Evolutionary conservation across 1,284 basidiomycete genomes (phyloP), one percentile per base, ranked within the genome.

Genomic region (Ceraceosorus bombacis): DNA sequence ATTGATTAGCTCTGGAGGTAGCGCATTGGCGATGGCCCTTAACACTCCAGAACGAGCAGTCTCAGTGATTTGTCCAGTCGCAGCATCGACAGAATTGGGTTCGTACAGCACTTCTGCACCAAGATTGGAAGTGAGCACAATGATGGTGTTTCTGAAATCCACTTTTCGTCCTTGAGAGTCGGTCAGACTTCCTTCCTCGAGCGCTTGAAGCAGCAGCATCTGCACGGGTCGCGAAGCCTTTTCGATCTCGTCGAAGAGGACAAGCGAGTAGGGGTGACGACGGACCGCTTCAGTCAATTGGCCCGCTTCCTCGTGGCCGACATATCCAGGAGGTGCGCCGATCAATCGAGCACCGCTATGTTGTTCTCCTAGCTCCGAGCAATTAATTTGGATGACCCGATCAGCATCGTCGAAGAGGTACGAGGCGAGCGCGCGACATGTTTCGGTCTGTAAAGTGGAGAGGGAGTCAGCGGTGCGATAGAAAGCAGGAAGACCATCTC

Each of bases 201-300:
- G 89, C 41, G 93, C 91, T 78, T 97, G 93, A 67, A 97, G 91
- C 62, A 62, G 72, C 17, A 96, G 85, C 53, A 94, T 81, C 77
- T 96, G 90, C 71, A 96, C 95, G 27, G 91, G 91, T 40, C 90
- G 85, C 78, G 94, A 90, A 6, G 92, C 91, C 41, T 94, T 84
- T 64, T 77, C 75, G 48, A 77, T 73, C 67, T 77, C 75, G 59
- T 77, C 75, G 51, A 80, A 68, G 50, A 80, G 68, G 2, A 80
- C 71, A 36, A 73, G 71, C 55, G 70, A 72, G 65, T 74, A 76
- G 6, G 76, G 74, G 50, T 72, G 75, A 50, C 78, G 67, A 37
- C 78, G 69, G 17, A 79, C 72, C n/a, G 69, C 73, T 53, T 80
- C 79, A 51, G 82, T 83, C 15, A 84, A 76, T 62, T 81, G 66